Percentiles rank a stretch among this genome's conserved stretches.
These are phyloP conservation scores for Brassica rapa DNA, from an alignment of 345 rosid species.

Conservation along the genomic window DNA sequence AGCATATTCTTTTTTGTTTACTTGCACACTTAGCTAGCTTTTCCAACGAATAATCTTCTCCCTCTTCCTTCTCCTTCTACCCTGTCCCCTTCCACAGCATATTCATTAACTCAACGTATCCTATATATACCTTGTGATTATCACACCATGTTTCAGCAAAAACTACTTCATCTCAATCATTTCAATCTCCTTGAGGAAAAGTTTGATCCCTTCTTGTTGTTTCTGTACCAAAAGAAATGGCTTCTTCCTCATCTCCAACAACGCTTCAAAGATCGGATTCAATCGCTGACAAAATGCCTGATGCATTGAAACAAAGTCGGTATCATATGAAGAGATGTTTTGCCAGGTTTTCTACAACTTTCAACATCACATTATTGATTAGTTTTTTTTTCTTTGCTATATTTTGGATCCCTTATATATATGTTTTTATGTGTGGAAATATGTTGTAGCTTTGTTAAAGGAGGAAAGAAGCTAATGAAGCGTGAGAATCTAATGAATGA, in stretches of 20 bases:
- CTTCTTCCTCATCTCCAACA: slow-evolving; percentile 38
- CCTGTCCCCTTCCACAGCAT: slow-evolving; percentile 29
- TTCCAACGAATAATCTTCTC: slow-evolving; percentile 55
- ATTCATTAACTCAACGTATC: slow-evolving; percentile 5
- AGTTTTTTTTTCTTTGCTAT: neutral
- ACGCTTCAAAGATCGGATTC: slow-evolving; percentile 59
- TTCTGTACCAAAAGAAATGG: slow-evolving; percentile 35
- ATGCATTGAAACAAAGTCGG: slow-evolving; percentile 73
- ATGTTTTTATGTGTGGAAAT: neutral
- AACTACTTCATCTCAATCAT: slow-evolving; percentile 30
- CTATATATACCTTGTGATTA: slow-evolving; percentile 17
- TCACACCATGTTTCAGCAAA: slow-evolving; percentile 19
- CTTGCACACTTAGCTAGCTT: slow-evolving; percentile 31
- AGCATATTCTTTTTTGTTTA: slow-evolving; percentile 30
- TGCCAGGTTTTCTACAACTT: slow-evolving; percentile 48
- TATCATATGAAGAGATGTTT: slow-evolving; percentile 83
- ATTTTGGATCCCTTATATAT: neutral
- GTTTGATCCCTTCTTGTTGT: slow-evolving; percentile 27
- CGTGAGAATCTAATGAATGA: slow-evolving; percentile 63
- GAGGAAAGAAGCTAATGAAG: slow-evolving; percentile 73
- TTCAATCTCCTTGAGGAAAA: neutral
- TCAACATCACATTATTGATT: neutral
- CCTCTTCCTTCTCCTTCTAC: slow-evolving; percentile 32
- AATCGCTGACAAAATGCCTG: slow-evolving; percentile 84
- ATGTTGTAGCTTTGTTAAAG: slow-evolving; percentile 51